phyloP scores from a whole-genome alignment of 768 basidiomycete species.

The Phlebiopsis flavidoalba region DNA sequence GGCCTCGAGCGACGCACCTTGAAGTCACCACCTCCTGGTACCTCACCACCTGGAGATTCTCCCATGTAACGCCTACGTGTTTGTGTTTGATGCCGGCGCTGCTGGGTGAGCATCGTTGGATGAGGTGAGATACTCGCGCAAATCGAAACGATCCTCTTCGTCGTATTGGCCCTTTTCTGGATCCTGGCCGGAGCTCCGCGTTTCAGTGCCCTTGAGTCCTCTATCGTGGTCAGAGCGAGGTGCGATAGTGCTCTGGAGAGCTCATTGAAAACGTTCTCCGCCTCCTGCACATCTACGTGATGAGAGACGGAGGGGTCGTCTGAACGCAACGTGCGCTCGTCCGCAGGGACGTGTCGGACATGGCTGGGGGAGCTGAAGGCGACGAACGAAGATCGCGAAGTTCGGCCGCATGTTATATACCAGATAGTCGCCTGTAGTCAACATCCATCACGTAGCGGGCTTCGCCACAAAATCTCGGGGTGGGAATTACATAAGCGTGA shows the following conservation, averaged over 20 bases:
- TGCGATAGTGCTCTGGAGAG: conserved; percentile 36
- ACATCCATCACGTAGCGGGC: neutral
- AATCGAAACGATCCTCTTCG: conserved; percentile 45
- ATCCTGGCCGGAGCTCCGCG: conserved; percentile 21
- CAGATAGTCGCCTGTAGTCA: neutral
- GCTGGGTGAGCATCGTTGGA: conserved; percentile 62
- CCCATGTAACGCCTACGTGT: conserved; percentile 75
- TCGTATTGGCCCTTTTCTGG: conserved; percentile 33
- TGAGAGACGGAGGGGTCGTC: conserved; percentile 12
- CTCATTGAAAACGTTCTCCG: conserved; percentile 51
- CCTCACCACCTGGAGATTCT: conserved; percentile 60
- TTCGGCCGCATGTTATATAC: neutral
- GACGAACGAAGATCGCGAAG: neutral
- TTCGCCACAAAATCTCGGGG: neutral
- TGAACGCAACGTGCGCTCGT: conserved; percentile 22
- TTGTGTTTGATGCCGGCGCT: conserved; percentile 68
- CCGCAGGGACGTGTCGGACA: conserved; percentile 24
- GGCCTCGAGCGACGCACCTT: conserved; percentile 37
- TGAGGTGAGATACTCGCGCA: conserved; percentile 61
- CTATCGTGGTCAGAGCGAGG: conserved; percentile 1
- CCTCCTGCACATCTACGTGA: conserved; percentile 45
- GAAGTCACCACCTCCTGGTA: conserved; percentile 46
- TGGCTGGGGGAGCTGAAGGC: conserved; percentile 11
- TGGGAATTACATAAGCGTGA: neutral
- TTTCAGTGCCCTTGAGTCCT: neutral